Conservation (phyloP, 1,139 yeast species). For the Ashbya aceris region DNA sequence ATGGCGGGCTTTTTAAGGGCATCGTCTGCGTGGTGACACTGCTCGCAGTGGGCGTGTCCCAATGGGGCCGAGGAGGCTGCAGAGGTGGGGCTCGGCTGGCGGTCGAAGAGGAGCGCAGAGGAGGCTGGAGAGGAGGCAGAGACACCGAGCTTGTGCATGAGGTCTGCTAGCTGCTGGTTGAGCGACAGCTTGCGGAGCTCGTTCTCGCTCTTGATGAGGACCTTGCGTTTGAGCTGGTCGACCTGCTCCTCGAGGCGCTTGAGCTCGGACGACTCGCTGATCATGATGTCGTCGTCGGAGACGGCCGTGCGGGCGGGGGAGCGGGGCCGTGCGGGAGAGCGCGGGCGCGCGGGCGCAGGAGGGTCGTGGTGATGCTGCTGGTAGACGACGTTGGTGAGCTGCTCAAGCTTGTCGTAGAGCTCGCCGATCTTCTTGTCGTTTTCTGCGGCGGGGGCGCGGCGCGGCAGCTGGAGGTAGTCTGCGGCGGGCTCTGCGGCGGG, state of each 20-base stretch:
- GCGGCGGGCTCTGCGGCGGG: neutral
- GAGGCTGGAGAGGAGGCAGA: constrained; percentile 1
- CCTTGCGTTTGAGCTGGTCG: constrained; percentile 20
- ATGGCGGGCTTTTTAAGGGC: constrained; percentile 5
- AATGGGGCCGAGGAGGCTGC: constrained; percentile 3
- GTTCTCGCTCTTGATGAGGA: constrained; percentile 23
- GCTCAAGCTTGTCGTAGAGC: constrained; percentile 15
- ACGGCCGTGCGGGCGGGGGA: constrained; percentile 3
- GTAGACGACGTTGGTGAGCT: constrained; percentile 13
- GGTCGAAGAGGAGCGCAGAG: constrained; percentile 3
- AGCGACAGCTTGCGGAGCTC: constrained; percentile 26
- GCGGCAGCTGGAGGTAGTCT: constrained; percentile 13
- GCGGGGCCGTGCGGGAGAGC: neutral
- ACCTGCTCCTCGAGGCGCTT: constrained; percentile 25
- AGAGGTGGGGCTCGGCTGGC: neutral
- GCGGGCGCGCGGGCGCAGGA: neutral
- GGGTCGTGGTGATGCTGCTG: constrained; percentile 3
- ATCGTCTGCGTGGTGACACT: constrained; percentile 8
- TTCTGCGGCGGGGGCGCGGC: constrained; percentile 7
- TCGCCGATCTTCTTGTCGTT: constrained; percentile 13
- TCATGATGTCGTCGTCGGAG: constrained; percentile 25
- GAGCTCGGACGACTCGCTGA: constrained; percentile 25
- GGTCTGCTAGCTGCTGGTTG: constrained; percentile 22
- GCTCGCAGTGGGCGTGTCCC: constrained; percentile 8
- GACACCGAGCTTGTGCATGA: constrained; percentile 10